Evolutionary conservation across 2,329 filamentous ascomycete species (phyloP).

Genomic region (Fusarium sp.): DNA sequence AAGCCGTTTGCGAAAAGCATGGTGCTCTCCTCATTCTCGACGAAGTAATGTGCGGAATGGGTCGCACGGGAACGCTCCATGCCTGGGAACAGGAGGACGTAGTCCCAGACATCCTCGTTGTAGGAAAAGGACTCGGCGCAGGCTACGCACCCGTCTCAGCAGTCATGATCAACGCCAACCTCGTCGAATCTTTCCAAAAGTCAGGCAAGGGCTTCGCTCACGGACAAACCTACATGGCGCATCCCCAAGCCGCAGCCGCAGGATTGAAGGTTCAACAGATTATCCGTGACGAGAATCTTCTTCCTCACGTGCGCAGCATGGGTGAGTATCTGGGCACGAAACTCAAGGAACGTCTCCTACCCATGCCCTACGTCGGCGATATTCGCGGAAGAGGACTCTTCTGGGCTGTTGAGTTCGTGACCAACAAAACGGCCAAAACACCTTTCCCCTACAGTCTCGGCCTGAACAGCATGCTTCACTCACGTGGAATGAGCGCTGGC

Average conservation of each 20-base stretch:
- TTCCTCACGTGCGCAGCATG: slow-evolving; percentile 7
- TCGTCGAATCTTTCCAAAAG: slow-evolving; percentile 31
- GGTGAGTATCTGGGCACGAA: slow-evolving; percentile 25
- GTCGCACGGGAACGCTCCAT: slow-evolving; percentile 69
- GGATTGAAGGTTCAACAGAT: slow-evolving; percentile 31
- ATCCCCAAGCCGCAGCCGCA: slow-evolving; percentile 29
- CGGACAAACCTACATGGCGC: slow-evolving; percentile 33
- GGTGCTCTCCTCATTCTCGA: slow-evolving; percentile 67
- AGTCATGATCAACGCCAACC: slow-evolving; percentile 21
- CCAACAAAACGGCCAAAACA: slow-evolving; percentile 33
- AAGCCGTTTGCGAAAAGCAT: slow-evolving; percentile 64
- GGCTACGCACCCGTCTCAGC: slow-evolving; percentile 40
- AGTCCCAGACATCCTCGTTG: slow-evolving; percentile 70
- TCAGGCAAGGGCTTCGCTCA: slow-evolving; percentile 30
- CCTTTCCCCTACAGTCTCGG: slow-evolving; percentile 33
- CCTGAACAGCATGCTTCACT: slow-evolving; percentile 23
- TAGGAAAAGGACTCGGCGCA: slow-evolving; percentile 72
- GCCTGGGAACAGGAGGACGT: slow-evolving; percentile 71
- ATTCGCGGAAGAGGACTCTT: slow-evolving; percentile 37
- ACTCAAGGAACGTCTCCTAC: slow-evolving; percentile 19
- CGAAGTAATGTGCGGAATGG: slow-evolving; percentile 76
- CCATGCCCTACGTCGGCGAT: slow-evolving; percentile 35
- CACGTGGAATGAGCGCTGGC: slow-evolving; percentile 32
- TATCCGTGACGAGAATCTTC: slow-evolving; percentile 22
- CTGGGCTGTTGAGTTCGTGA: slow-evolving; percentile 40